A percentile compares a stretch with the other conserved stretches of the same genome.
phyloP scores from a whole-genome alignment of 345 rosid genomes.

The Citrus glauca region DNA sequence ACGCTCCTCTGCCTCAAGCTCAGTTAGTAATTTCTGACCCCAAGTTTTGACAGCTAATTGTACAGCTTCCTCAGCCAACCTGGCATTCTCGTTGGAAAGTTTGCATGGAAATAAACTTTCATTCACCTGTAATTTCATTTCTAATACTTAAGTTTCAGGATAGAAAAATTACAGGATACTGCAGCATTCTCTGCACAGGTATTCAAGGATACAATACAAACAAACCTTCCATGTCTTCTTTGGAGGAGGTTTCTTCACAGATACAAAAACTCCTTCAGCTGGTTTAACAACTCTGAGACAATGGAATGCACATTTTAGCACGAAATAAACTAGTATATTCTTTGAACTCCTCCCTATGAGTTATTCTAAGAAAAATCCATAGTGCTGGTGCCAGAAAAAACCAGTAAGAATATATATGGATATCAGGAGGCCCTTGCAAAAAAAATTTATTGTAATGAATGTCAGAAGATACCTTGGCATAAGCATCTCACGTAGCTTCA shows the following conservation, averaged over 20 bases:
- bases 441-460: not conserved
- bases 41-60: slow-evolving; percentile 68
- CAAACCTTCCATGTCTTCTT: slow-evolving; percentile 89
- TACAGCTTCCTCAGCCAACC: slow-evolving; percentile 86
- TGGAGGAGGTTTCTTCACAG: slow-evolving; percentile 83
- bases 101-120: slow-evolving; percentile 86
- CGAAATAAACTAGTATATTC: not conserved
- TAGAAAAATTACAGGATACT: not conserved
- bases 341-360: not conserved
- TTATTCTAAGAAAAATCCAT: not conserved
- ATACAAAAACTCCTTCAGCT: slow-evolving; percentile 71
- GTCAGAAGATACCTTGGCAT: slow-evolving; percentile 77
- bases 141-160: slow-evolving; percentile 8
- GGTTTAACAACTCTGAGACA: slow-evolving; percentile 69
- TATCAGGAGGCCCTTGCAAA: not conserved
- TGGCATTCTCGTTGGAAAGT: slow-evolving; percentile 55
- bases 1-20: slow-evolving; percentile 95
- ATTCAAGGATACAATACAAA: not conserved
- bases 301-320: slow-evolving; percentile 6
- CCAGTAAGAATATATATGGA: not conserved
- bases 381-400: not conserved
- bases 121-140: slow-evolving; percentile 51
- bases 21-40: slow-evolving; percentile 85
- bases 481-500: slow-evolving; percentile 95
- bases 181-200: not conserved